Evolutionary conservation across 306 rosid species (phyloP).

Genomic region (Fragaria iinumae): DNA sequence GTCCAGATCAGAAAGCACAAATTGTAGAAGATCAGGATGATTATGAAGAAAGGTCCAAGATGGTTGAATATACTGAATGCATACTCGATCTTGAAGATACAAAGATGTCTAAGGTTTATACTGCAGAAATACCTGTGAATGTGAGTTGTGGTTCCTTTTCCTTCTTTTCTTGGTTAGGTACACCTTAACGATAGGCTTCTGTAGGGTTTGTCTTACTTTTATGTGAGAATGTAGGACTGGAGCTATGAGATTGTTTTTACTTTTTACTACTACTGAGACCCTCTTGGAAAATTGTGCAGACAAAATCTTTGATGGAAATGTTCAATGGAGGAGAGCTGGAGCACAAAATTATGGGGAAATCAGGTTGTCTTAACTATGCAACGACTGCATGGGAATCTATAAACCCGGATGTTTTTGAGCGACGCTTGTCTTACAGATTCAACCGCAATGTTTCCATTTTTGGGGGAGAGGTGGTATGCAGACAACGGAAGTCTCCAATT

Average conservation of each 20-base stretch:
- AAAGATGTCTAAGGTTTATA: constrained; percentile 55
- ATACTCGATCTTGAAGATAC: constrained; percentile 44
- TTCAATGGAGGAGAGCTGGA: constrained; percentile 73
- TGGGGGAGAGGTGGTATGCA: constrained; percentile 65
- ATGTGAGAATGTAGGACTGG: neutral
- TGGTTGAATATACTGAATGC: constrained; percentile 48
- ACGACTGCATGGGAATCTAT: constrained; percentile 60
- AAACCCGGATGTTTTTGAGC: constrained; percentile 40
- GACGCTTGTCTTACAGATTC: constrained; percentile 59
- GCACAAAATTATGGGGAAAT: constrained; percentile 60
- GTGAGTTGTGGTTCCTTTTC: constrained; percentile 31
- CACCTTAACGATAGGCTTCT: neutral
- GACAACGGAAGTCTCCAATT: constrained; percentile 50
- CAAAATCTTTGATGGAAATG: constrained; percentile 51
- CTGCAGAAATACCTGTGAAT: constrained; percentile 59
- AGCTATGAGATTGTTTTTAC: neutral
- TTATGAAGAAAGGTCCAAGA: constrained; percentile 46
- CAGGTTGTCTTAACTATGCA: constrained; percentile 57
- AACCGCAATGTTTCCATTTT: constrained; percentile 48
- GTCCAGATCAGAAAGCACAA: constrained; percentile 52
- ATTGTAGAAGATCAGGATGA: constrained; percentile 53
- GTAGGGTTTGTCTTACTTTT: neutral
- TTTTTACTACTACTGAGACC: neutral
- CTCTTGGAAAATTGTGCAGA: constrained; percentile 37
- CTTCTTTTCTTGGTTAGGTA: neutral